Evolutionary conservation across 1,139 yeast genomes (phyloP).

Genomic region (Ogataea hybrid): DNA sequence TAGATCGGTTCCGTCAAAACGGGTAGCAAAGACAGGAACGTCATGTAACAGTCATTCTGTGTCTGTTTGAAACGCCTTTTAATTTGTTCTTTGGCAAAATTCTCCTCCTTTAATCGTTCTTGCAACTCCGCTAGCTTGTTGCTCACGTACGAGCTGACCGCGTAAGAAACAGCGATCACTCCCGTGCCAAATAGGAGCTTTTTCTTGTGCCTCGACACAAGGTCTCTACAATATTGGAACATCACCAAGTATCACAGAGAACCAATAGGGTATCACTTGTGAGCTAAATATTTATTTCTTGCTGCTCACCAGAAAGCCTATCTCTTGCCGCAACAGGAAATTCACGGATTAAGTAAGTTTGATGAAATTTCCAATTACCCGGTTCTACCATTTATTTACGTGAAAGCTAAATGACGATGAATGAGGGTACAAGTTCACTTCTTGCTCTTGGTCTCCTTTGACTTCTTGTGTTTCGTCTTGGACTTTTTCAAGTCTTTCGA

Average conservation of each 20-base stretch:
- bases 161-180: conserved; percentile 55
- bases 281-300: conserved; percentile 4
- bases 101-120: conserved; percentile 67
- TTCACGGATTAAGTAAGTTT: conserved; percentile 2
- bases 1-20: conserved; percentile 67
- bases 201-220: conserved; percentile 60
- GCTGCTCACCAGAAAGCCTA: conserved; percentile 15
- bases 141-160: conserved; percentile 57
- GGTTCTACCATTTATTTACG: not conserved
- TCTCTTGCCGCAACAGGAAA: conserved; percentile 18
- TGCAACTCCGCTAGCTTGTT: conserved; percentile 64
- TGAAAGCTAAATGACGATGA: not conserved
- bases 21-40: conserved; percentile 81
- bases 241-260: conserved; percentile 29
- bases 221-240: conserved; percentile 49
- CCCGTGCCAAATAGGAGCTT: conserved; percentile 60
- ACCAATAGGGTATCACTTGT: not conserved
- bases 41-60: conserved; percentile 85
- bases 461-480: not conserved
- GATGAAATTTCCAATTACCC: not conserved
- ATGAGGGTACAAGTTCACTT: not conserved
- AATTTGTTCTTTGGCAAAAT: conserved; percentile 76
- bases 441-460: not conserved
- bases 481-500: not conserved
- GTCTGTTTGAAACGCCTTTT: conserved; percentile 80